Base-by-base conservation (phyloP, 139 green algal genomes). In the Closterium sp. region DNA sequence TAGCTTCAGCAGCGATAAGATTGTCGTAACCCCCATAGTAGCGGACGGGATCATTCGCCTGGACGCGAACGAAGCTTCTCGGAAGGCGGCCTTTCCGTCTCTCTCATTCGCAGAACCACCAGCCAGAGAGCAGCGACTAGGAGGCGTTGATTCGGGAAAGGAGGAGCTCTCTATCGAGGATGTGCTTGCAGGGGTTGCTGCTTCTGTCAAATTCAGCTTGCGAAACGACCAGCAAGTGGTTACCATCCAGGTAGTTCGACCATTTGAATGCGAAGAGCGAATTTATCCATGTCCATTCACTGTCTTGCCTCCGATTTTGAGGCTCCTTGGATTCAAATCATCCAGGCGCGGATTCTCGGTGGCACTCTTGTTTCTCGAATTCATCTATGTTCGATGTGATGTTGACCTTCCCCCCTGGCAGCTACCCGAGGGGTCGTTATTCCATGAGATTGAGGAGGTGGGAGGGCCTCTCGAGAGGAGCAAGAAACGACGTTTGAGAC, bases 81-180 rank as follows among this genome's bases (percentile, higher is more conserved):
- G 91, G 79, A 90, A 73, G 85, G 22, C 29, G n/a, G 91, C 91
- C n/a, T 84, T n/a, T 11, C 91, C 91, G 19, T 93, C 91, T 27
- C 30, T 93, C 19, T 93, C 91, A 50, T 93, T 93, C 73, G 84
- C 87, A 22, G 91, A 93, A 28, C 32, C 84, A 6, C 22, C 24
- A 6, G 17, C 62, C 29, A n/a, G 91, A 31, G 91, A 93, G 30
- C 21, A 22, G n/a, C 86, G 62, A 34, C 30, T 91, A n/a, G 19
- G 28, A 84, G 85, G 32, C 30, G n/a, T 4, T 34, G 70, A 19
- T 32, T 31, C 86, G 28, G 85, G 42, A 70, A 30, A 88, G 0
- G n/a, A 87, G 89, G 70, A 90, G 13, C 45, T 86, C n/a, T 79
- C 28, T 19, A 30, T 87, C n/a, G 28, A 91, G 17, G 73, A 89